Base-by-base conservation (phyloP, 139 green algal species). In the Tetradesmus obliquus region DNA sequence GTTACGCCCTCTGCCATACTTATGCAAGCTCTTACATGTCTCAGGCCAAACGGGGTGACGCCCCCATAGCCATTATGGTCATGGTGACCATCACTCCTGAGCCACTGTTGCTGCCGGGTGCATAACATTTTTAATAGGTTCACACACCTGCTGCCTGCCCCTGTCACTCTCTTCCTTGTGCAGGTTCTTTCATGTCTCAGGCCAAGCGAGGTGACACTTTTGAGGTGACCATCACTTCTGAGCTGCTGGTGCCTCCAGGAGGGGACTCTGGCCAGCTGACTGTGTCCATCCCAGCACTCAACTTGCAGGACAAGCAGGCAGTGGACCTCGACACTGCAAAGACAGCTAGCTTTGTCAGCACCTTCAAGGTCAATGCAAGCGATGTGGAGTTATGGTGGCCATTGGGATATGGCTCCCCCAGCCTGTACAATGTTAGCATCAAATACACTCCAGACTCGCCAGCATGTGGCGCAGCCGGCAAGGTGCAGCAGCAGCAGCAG, bases 311-410 rank as follows among this genome's bases (percentile, higher is more conserved):
- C 8, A 22, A 10, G 13, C n/a, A 79, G 55, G 8, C 32, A 20
- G 55, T 91, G 2, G 3, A 58, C 12, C 51, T 57, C 7, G 80
- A 58, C 51, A 62, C 17, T n/a, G 80, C 55, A n/a, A 24, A 55
- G 9, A 79, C 20, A 55, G 24, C 84, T 24, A 79, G 32, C 12
- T 88, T 90, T n/a, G 72, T 7, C 66, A 90, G 17, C 66, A 83
- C 51, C 32, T 19, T 92, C 17, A n/a, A 45, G 3, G 60, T 92
- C 58, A 20, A 84, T 5, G 80, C 88, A 12, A 58, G 19, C 4
- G 2, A 45, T n/a, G 88, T 93, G 4, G 79, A 94, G n/a, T 92
- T 96, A 10, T 97, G 95, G 94, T 97, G 95, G 95, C 93, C 95
- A 1, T 55, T 88, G 1, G 94, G 96, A 1, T 93, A 95, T 15